A percentile compares a stretch with the other conserved stretches of the same genome.
Conservation (phyloP, 2,329 filamentous ascomycete genomes). For the Ophiostoma pallidulum region DNA sequence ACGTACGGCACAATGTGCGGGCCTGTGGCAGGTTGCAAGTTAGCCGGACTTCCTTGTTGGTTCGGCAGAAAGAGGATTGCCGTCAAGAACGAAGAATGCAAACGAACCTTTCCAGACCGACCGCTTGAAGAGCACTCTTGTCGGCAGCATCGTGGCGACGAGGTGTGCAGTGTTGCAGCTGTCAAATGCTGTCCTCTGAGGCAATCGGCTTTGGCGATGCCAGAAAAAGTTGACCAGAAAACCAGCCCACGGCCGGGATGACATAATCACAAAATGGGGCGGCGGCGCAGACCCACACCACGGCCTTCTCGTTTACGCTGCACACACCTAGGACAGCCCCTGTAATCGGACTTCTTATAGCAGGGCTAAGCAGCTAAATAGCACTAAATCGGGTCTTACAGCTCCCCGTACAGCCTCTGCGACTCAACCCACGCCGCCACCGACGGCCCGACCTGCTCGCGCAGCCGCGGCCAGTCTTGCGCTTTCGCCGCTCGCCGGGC, state of each 20-base stretch:
- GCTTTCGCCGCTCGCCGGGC: conserved; percentile 48
- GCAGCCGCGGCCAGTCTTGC: conserved; percentile 38
- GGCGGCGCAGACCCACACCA: no score
- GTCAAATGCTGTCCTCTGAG: no score
- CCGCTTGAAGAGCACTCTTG: conserved; percentile 58
- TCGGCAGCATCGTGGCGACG: conserved; percentile 51
- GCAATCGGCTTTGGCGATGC: no score
- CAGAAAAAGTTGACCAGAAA: no score
- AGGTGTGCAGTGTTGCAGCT: not conserved
- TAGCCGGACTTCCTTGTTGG: conserved; percentile 10
- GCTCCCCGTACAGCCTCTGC: conserved; percentile 41
- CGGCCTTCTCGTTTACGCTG: no score
- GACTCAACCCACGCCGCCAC: conserved; percentile 50
- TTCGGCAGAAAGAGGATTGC: not conserved
- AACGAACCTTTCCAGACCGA: conserved; percentile 81
- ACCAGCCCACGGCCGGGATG: no score
- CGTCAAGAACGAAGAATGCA: not conserved
- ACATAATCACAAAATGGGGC: not conserved
- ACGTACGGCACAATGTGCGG: conserved; percentile 47
- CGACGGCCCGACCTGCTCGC: conserved; percentile 43
- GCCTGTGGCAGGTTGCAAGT: conserved; percentile 30
- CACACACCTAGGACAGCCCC: no score
- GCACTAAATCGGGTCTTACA: not conserved
- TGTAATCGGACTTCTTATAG: not conserved
- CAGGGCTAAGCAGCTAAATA: no score